Base-by-base conservation (phyloP, 2,329 filamentous ascomycete species). In the Fusarium sambucinum region DNA sequence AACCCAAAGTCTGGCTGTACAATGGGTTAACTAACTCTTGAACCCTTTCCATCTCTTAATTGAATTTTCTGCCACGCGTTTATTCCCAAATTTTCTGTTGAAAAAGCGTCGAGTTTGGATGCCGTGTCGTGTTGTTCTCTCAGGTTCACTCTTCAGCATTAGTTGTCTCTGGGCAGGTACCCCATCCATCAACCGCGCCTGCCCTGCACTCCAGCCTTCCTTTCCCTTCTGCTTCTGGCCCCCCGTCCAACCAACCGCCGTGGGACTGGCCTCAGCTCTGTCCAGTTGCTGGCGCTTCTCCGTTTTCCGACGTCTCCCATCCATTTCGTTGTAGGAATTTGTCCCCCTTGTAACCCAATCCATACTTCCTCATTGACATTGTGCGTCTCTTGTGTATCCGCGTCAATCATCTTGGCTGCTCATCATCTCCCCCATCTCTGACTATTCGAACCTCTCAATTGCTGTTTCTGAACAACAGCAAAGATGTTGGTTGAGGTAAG, bases 401-500 rank as follows among this genome's bases (percentile, higher is more conserved):
- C 48, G 45, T 42, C 48, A 46, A 44, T 72, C 66, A 45, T 60
- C 59, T 68, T 66, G 55, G 59, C 59, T 56, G 47, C 13, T 55
- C 62, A 40, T 59, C 56, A 44, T 46, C 55, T 62, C 60, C 42
- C 37, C 45, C 37, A 45, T 60, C 40, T 48, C 58, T 45, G 51
- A 41, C 33, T 30, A 29, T 61, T 45, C 38, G 42, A 37, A 46
- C n/a, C 48, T 53, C 55, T 38, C 61, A 59, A 59, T 64, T 54
- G 59, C 38, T 63, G 52, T 55, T 55, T 59, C 47, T 32, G 54
- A 42, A 45, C 13, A n/a, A 30, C 55, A 62, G 61, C 41, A 47
- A 67, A 69, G 55, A 78, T 79, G 77, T 75, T 79, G 77, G 77
- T 78, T 59, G 77, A 79, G 73, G 77, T 79, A 72, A 77, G 77